Evolutionary conservation across 2,329 filamentous ascomycete genomes (phyloP).

Genomic region (Fusarium cyanostomum): DNA sequence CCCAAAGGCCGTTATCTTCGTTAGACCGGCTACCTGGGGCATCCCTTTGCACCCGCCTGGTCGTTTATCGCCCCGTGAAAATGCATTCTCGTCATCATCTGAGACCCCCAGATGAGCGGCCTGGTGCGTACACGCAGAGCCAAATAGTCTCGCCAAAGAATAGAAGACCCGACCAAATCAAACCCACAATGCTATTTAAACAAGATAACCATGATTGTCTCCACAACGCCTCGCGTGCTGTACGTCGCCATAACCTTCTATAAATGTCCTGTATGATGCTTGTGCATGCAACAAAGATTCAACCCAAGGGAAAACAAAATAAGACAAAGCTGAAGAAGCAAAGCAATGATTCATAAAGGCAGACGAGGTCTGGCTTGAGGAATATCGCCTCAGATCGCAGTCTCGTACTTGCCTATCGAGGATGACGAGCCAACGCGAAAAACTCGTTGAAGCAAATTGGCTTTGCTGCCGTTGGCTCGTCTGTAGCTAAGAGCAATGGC

Average conservation of each 20-base stretch:
- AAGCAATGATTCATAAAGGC: background rate
- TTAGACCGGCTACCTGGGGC: constrained; percentile 24
- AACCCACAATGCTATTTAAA: constrained; percentile 16
- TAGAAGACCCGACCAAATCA: constrained; percentile 12
- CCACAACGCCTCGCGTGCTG: constrained; percentile 39
- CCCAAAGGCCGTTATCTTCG: constrained; percentile 35
- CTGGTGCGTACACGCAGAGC: constrained; percentile 42
- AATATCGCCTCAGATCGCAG: constrained; percentile 1
- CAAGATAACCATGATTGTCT: constrained; percentile 9
- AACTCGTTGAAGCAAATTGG: constrained; percentile 39
- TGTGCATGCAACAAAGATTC: constrained; percentile 28
- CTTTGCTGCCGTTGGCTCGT: constrained; percentile 40
- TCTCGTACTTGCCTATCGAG: constrained; percentile 30
- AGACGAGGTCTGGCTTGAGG: no score
- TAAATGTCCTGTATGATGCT: constrained; percentile 27
- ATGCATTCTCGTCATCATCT: constrained; percentile 30
- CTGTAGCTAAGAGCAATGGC: constrained; percentile 33
- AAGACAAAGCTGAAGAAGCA: constrained; percentile 3
- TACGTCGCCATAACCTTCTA: constrained; percentile 24
- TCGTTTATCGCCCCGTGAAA: constrained; percentile 25
- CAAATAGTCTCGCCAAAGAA: constrained; percentile 36
- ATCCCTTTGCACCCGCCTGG: constrained; percentile 20
- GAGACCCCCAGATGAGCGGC: constrained; percentile 22
- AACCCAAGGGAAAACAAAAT: constrained; percentile 6
- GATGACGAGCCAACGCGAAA: constrained; percentile 37